Evolutionary conservation across 139 green algal species (phyloP), one percentile per base, ranked within the genome.

Genomic region (Closterium sp.): DNA sequence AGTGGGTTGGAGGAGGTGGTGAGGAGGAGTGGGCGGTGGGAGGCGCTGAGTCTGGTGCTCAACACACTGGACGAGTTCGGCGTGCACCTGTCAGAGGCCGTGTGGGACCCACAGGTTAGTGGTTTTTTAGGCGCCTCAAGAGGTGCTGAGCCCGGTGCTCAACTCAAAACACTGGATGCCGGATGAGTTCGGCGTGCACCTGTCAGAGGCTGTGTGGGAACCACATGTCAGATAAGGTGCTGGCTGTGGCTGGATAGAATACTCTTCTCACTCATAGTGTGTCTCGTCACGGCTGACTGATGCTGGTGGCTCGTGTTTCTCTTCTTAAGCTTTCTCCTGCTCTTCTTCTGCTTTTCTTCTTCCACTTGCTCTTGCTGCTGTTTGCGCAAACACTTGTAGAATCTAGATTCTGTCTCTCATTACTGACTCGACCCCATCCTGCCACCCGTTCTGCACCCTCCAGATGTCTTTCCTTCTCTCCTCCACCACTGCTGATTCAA

Each of bases 121-220:
- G 8, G 12, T 83, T 21, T 30, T 90, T n/a, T n/a, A n/a, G 28
- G 28, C 85, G n/a, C 31, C 85, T 89, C 85, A n/a, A n/a, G 66
- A 93, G n/a, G 91, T 88, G 33, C 93, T 93, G 33, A 35, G 93
- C 33, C 35, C 93, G 55, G 81, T 94, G 76, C 32, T 86, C 7
- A 90, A 94, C 34, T n/a, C n/a, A n/a, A n/a, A n/a, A 94, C 55
- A 28, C 88, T 94, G 89, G 91, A 94, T n/a, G n/a, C n/a, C n/a
- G n/a, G n/a, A n/a, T 3, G 91, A 94, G 6, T 94, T 85, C 85
- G 88, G 34, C 6, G 33, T 94, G 30, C 91, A 94, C 55, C 88
- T 94, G 35, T 34, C 66, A 25, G 91, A 94, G 34, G 38, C 91
- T 76, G 88, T 33, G 12, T 94, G 91, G 91, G 33, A 90, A 36